Base-by-base conservation (phyloP, 2,329 filamentous ascomycete species). In the Cladosporium velox region DNA sequence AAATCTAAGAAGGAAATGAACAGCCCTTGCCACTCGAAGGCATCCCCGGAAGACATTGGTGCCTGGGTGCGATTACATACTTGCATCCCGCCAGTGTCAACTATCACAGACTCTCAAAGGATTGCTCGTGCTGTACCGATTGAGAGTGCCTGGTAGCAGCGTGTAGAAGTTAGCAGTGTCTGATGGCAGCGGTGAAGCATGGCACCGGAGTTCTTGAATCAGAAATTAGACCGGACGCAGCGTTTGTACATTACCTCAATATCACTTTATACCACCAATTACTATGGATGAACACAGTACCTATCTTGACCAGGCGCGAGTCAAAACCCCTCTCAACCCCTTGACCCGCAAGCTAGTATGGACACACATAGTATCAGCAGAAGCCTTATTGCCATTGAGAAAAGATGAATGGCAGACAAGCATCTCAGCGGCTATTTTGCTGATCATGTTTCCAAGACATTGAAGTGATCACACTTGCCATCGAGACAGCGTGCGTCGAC, bases 231-330 rank as follows among this genome's bases (percentile, higher is more conserved):
- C 26, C 30, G 30, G 30, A n/a, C 44, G 51, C 30, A 62, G n/a
- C 44, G 47, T 62, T 32, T 62, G 59, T 62, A 62, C 30, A 52
- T 18, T 54, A 62, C 30, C 32, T 18, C 34, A n/a, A 58, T 41
- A 58, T 32, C n/a, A n/a, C 10, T 18, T 32, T 55, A 55, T 55
- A 34, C 8, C 30, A 55, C 18, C 51, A 47, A 21, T 12, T 6
- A 47, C 8, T 15, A 12, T 12, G n/a, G 4, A 21, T 24, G 10
- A 6, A 10, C 24, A 24, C 24, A 2, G 24, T 24, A 24, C 24
- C 24, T 47, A 4, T 5, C 10, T 21, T 3, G 12, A 24, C n/a
- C 41, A 47, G n/a, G n/a, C 41, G n/a, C 41, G n/a, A 47, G 3
- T 4, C 18, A n/a, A 47, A n/a, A 21, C 5, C 41, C 41, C n/a